Conservation (phyloP, 768 basidiomycete genomes). For the Saitozyma podzolica region DNA sequence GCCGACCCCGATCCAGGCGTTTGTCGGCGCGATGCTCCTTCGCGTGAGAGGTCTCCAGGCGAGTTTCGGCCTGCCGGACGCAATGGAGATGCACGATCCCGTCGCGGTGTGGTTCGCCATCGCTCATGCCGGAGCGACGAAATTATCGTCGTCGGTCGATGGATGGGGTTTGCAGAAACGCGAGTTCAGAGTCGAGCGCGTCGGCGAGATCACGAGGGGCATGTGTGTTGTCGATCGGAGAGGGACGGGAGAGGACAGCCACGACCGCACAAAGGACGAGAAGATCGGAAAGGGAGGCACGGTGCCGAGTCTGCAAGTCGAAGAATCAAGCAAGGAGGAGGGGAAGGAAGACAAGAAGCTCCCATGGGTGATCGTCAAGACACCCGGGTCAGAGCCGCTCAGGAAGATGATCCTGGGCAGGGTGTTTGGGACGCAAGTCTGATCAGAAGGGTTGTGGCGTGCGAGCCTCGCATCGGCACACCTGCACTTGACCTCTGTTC, state of each 20-base stretch:
- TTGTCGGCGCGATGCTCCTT: constrained; percentile 77
- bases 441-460: too few relatives aligned
- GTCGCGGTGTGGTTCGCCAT: constrained; percentile 86
- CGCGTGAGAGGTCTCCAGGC: constrained; percentile 73
- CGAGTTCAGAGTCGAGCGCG: constrained; percentile 69
- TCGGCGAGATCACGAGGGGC: constrained; percentile 76
- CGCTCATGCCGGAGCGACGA: constrained; percentile 27
- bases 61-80: constrained; percentile 71
- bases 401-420: constrained; percentile 36
- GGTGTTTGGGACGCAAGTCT: constrained; percentile 43
- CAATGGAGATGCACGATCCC: constrained; percentile 87
- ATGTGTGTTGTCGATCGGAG: constrained; percentile 84
- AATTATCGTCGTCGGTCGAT: constrained; percentile 36
- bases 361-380: constrained; percentile 39
- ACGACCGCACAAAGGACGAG: constrained; percentile 55
- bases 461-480: too few relatives aligned
- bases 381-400: constrained; percentile 44
- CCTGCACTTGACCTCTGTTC: too few relatives aligned
- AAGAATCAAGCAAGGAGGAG: constrained; percentile 22
- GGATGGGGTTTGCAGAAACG: constrained; percentile 65
- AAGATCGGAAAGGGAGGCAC: constrained; percentile 6
- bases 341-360: constrained; percentile 20
- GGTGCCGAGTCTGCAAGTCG: constrained; percentile 19
- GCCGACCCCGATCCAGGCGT: constrained; percentile 56
- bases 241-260: constrained; percentile 59